Conservation (phyloP, 2,329 filamentous ascomycete species). For the Rachicladosporium sp. region DNA sequence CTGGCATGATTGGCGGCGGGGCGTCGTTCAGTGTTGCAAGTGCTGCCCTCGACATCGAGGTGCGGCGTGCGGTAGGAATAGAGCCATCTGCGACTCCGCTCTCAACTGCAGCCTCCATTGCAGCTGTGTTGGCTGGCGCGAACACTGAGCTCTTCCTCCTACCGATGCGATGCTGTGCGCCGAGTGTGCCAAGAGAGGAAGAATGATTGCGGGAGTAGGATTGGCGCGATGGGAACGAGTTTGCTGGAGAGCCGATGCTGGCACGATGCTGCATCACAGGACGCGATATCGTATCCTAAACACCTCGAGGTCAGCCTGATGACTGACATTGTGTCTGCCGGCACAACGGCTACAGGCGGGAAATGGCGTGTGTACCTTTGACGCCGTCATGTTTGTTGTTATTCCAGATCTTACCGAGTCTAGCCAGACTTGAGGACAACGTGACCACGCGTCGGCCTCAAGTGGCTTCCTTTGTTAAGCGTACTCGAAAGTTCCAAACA, state of each 20-base stretch:
- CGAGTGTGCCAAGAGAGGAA: constrained; percentile 62
- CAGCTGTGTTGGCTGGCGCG: constrained; percentile 60
- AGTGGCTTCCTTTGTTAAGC: no score
- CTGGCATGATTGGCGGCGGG: constrained; percentile 50
- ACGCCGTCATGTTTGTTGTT: constrained; percentile 9
- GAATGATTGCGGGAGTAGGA: constrained; percentile 64
- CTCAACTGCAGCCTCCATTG: constrained; percentile 53
- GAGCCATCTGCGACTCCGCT: constrained; percentile 53
- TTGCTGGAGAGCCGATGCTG: constrained; percentile 41
- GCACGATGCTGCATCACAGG: constrained; percentile 34
- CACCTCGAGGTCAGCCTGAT: background rate
- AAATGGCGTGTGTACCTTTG: constrained; percentile 9
- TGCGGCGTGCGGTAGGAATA: constrained; percentile 48
- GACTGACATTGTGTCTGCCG: background rate
- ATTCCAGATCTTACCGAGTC: no score
- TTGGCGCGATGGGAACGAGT: constrained; percentile 51
- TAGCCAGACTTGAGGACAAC: no score
- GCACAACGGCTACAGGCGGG: constrained; percentile 5
- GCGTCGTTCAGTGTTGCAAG: constrained; percentile 39
- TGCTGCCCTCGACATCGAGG: constrained; percentile 53
- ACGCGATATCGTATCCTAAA: constrained; percentile 23
- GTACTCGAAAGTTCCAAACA: no score
- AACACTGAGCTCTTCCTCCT: constrained; percentile 88
- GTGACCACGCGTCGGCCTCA: no score
- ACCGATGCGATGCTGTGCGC: constrained; percentile 66